Percentiles rank a stretch among this genome's conserved stretches.
These are phyloP conservation scores for Spongiforma sp. DNA, from an alignment of 1,284 basidiomycete genomes.

Conservation along the genomic window DNA sequence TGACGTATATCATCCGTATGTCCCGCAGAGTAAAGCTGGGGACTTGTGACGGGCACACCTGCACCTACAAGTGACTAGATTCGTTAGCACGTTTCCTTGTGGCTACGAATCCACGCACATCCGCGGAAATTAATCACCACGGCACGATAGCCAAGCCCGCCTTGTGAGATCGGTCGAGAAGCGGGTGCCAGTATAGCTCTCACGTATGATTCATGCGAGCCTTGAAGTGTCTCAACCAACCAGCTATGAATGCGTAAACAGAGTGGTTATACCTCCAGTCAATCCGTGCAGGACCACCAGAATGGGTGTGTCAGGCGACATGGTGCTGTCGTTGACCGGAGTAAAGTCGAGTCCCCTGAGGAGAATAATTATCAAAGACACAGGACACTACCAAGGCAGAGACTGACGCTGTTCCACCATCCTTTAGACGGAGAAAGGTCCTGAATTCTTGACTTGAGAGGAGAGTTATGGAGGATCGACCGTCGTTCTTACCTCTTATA, in stretches of 20 bases:
- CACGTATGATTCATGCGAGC: slow-evolving; percentile 90
- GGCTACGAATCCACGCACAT: slow-evolving; percentile 57
- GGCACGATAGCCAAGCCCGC: slow-evolving; percentile 87
- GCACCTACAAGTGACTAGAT: slow-evolving; percentile 57
- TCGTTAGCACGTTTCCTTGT: slow-evolving; percentile 15
- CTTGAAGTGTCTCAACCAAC: slow-evolving; percentile 43
- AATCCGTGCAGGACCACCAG: slow-evolving; percentile 87
- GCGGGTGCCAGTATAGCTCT: slow-evolving; percentile 78
- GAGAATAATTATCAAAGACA: slow-evolving; percentile 1
- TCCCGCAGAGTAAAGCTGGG: slow-evolving; percentile 87
- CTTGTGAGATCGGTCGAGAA: slow-evolving; percentile 68
- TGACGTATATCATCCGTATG: slow-evolving; percentile 88
- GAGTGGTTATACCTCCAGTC: slow-evolving; percentile 75
- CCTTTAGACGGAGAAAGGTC: slow-evolving; percentile 62
- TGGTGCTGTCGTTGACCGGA: slow-evolving; percentile 54
- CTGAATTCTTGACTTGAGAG: slow-evolving; percentile 38
- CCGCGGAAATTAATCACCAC: slow-evolving; percentile 93
- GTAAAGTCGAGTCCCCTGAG: slow-evolving; percentile 77
- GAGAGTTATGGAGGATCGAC: neutral
- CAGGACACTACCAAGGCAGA: neutral
- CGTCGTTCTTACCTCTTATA: slow-evolving; percentile 59
- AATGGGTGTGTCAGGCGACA: slow-evolving; percentile 75
- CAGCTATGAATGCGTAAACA: neutral
- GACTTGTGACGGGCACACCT: slow-evolving; percentile 79
- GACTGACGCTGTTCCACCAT: slow-evolving; percentile 74